Evolutionary conservation across 1,284 basidiomycete genomes (phyloP).

Genomic region (Cryptococcus depauperatus): DNA sequence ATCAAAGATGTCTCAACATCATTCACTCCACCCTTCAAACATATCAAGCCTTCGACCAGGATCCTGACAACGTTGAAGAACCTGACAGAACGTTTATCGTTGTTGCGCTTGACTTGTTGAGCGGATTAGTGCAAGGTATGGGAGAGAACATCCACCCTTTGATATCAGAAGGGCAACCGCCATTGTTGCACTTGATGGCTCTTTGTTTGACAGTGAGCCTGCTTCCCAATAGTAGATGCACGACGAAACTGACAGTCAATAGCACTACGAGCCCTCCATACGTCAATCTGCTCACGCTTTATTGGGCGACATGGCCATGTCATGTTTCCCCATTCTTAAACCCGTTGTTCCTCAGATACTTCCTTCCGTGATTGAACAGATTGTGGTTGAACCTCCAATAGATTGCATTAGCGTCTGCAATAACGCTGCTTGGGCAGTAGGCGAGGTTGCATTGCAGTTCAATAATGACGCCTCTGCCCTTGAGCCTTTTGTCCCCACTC

Average conservation of each 20-base stretch:
- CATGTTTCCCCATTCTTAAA: slow-evolving; percentile 67
- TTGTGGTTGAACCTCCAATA: slow-evolving; percentile 62
- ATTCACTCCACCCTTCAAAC: slow-evolving; percentile 72
- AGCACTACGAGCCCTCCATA: slow-evolving; percentile 89
- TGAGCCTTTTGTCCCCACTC: slow-evolving; percentile 75
- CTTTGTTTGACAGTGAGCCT: slow-evolving; percentile 84
- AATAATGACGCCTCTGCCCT: slow-evolving; percentile 50
- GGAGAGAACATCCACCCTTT: slow-evolving; percentile 66
- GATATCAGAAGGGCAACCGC: slow-evolving; percentile 62
- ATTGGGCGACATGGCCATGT: slow-evolving; percentile 95
- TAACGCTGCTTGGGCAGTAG: slow-evolving; percentile 99
- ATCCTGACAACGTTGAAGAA: slow-evolving; percentile 72
- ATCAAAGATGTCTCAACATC: slow-evolving; percentile 81
- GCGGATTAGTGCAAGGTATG: slow-evolving; percentile 90
- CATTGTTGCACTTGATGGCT: slow-evolving; percentile 67
- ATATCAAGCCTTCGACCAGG: slow-evolving; percentile 56
- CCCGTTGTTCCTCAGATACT: slow-evolving; percentile 81
- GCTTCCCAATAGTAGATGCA: slow-evolving; percentile 33
- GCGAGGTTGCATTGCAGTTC: slow-evolving; percentile 87
- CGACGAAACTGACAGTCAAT: slow-evolving; percentile 3
- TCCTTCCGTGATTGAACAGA: slow-evolving; percentile 79
- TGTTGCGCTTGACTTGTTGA: slow-evolving; percentile 90
- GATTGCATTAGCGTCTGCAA: slow-evolving; percentile 96
- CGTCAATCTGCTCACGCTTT: slow-evolving; percentile 95
- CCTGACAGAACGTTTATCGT: slow-evolving; percentile 94